A percentile compares a stretch with the other conserved stretches of the same genome.
Conservation (phyloP, 225 moss, liverwort and hornwort species). For the Pleurozium schreberi region DNA sequence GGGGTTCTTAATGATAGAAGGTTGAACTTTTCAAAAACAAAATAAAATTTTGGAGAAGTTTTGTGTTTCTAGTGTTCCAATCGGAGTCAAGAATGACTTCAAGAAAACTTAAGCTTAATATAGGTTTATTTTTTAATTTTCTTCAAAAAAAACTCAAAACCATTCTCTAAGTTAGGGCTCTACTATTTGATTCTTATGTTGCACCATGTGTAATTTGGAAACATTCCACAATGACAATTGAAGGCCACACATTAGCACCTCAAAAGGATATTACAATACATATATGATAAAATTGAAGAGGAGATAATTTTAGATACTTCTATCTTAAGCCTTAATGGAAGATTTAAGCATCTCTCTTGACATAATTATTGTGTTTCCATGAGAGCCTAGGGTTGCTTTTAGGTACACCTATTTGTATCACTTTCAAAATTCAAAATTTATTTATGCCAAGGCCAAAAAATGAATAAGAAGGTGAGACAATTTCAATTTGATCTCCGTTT, state of each 20-base stretch:
- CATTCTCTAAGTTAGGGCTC: no score
- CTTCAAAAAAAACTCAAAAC: no score
- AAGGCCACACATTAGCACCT: no score
- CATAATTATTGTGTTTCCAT: no score
- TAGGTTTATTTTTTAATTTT: not conserved
- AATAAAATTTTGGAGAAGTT: not conserved
- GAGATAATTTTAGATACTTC: not conserved
- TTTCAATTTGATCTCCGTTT: not conserved
- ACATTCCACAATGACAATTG: not conserved
- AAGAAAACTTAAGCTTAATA: not conserved
- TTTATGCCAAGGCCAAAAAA: no score
- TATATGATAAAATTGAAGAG: no score
- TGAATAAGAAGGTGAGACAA: no score
- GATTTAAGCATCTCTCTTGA: not conserved
- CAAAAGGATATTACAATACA: not conserved
- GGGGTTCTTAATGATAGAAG: no score
- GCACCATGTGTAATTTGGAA: not conserved
- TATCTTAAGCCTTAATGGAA: accelerated
- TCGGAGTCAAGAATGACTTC: no score
- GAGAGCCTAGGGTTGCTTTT: not conserved
- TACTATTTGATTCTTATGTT: no score
- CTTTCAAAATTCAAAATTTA: not conserved
- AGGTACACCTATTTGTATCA: not conserved
- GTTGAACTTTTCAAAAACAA: not conserved
- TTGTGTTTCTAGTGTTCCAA: no score